Conservation (phyloP, 2,329 filamentous ascomycete genomes). For the Botryotinia calthae region DNA sequence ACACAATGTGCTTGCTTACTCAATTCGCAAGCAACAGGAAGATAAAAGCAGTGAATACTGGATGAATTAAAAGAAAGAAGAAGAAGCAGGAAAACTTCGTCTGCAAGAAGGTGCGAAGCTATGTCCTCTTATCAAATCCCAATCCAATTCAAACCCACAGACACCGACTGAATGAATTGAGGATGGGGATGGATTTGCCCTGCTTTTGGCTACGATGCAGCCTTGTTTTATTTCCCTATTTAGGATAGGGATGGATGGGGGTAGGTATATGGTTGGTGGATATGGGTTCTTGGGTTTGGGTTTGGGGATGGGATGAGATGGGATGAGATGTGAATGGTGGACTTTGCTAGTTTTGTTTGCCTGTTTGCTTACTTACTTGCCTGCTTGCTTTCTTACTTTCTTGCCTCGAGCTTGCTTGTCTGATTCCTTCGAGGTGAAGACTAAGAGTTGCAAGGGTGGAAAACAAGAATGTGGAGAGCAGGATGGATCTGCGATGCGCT, state of each 20-base stretch:
- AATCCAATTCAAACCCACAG: background rate
- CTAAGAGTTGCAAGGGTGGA: conserved; percentile 1
- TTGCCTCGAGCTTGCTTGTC: background rate
- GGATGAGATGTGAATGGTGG: background rate
- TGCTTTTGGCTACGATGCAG: conserved; percentile 11
- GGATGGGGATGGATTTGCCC: conserved; percentile 11
- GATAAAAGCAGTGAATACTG: background rate
- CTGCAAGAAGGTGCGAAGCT: background rate
- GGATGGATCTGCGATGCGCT: conserved; percentile 2
- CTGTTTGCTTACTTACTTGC: background rate
- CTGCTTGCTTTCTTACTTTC: background rate
- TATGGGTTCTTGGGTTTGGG: background rate
- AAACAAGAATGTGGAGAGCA: conserved; percentile 8
- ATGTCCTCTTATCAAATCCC: background rate
- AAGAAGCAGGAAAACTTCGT: background rate
- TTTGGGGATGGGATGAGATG: background rate
- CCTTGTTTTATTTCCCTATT: conserved; percentile 3
- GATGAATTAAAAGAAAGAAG: background rate
- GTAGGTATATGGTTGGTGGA: background rate
- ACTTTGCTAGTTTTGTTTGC: background rate
- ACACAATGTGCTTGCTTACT: background rate
- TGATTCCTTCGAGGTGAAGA: background rate
- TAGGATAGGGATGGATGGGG: background rate
- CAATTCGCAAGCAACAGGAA: background rate
- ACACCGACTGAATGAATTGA: background rate